Base-by-base conservation (phyloP, 306 rosid genomes). In the Astragalus membranaceus region DNA sequence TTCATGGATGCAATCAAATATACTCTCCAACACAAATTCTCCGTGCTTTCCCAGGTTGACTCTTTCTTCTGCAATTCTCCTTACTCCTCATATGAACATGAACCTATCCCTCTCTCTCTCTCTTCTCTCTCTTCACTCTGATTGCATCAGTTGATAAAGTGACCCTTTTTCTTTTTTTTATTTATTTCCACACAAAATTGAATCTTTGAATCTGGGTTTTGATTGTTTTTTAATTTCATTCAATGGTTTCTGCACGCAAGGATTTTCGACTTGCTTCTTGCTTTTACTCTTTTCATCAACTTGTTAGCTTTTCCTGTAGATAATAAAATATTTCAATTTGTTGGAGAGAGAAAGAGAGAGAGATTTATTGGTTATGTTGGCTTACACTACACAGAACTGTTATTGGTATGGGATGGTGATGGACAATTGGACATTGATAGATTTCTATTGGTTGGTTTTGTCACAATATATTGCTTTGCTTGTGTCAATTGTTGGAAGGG, bases 41-140 rank as follows among this genome's bases (percentile, higher is more conserved):
- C 95, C 95, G 32, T 79, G 83, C 89, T 91, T 95, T 86, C 97
- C 99, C 99, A 95, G 99, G 86, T 87, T 95, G 85, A 54, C 78
- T 84, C 65, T 46, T 66, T 66, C 64, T 74, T 76, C 53, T 78
- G 60, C 68, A 65, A 52, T 15, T 12, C 65, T 71, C 83, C 58
- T 76, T 82, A 56, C 82, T 83, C 88, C 20, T 90, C 95, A 86
- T 89, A 77, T 64, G 82, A 60, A 13, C 17, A 46, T 43, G 14
- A 60, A 39, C 44, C 8, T 1, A 9, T n/a, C n/a, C n/a, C n/a
- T n/a, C 35, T 10, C 26, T 16, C 50, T 61, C 47, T 60, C 65
- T 7, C 44, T 64, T 58, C 26, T 54, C 61, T 51, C 29, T n/a
- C 20, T 60, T 29, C 36, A 43, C 11, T 10, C 17, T 15, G n/a